These are phyloP conservation scores for Epithemia pelagica DNA, from an alignment of 108 stramenopile genomes.

Conservation along the genomic window DNA sequence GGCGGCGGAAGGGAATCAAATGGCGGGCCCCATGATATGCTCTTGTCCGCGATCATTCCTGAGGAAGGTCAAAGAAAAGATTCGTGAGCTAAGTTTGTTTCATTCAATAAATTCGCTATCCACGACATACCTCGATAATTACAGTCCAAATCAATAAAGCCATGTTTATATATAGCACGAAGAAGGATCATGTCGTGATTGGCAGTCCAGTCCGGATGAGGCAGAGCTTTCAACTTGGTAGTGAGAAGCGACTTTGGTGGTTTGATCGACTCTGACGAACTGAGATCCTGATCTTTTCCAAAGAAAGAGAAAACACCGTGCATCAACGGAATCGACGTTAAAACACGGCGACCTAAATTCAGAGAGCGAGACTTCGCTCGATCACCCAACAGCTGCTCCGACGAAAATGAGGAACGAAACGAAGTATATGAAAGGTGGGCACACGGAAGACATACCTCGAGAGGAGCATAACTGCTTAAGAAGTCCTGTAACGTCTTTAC, in stretches of 20 bases:
- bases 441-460: slow-evolving; percentile 52
- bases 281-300: background rate
- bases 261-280: slow-evolving; percentile 13
- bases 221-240: slow-evolving; percentile 22
- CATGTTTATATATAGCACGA: slow-evolving; percentile 65
- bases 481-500: slow-evolving; percentile 38
- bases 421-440: no score
- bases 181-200: slow-evolving; percentile 68
- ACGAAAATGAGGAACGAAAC: no score
- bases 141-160: slow-evolving; percentile 64
- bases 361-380: slow-evolving; percentile 35
- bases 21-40: background rate
- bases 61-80: no score
- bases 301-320: background rate
- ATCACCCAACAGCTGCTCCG: slow-evolving; percentile 39
- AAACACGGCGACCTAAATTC: slow-evolving; percentile 30
- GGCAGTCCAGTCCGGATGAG: slow-evolving; percentile 73
- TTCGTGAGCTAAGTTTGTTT: no score
- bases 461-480: slow-evolving; percentile 49
- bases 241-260: background rate
- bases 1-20: background rate
- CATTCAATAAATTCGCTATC: no score
- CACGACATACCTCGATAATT: slow-evolving; percentile 31
- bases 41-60: background rate
- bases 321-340: slow-evolving; percentile 21